Base-by-base conservation (phyloP, 2,329 filamentous ascomycete species). In the Arachnomyces sp. region DNA sequence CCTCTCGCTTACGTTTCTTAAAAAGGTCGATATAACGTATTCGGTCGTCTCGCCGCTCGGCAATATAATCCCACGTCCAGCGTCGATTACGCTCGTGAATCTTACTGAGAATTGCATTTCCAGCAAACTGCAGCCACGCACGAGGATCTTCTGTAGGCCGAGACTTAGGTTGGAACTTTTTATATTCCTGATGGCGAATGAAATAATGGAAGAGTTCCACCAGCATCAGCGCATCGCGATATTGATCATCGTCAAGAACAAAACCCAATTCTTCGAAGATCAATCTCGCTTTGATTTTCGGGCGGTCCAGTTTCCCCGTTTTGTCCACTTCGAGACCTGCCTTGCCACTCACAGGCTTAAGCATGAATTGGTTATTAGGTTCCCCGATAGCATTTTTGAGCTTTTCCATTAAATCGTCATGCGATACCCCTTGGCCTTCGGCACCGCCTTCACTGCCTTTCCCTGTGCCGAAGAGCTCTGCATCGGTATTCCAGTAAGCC, bases 181-280 rank as follows among this genome's bases (percentile, higher is more conserved):
- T 93, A 68, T 96, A 95, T 60, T 99, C 90, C 60, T 96, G 92
- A 50, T 98, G 92, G 25, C 90, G 82, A 52, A 95, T 84, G 61
- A 96, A 98, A 65, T 94, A 96, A 62, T 98, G 92, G 69, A 99
- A 98, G 2, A 96, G 72, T 58, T 99, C 92, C 2, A 96, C 84
- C 70, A 99, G 84, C 92, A 98, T 98, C 43, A 99, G 68, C 4
- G 83, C 87, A 65, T 99, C 92, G 20, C 93, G 84, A 58, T 99
- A 99, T 60, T 99, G 92, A 49, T 95, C 79, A 49, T 98, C 90
- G 51, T 99, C 93, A 25, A 99, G 74, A n/a, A 96, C 85, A 48
- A 99, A 82, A 37, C 93, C 92, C 43, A 99, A 89, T 57, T 99
- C 93, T 56, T 99, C 90, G 53, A 99, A 99, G 2, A 96, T 68